Base-by-base conservation (phyloP, 768 basidiomycete genomes). In the Phaeotremella skinneri region DNA sequence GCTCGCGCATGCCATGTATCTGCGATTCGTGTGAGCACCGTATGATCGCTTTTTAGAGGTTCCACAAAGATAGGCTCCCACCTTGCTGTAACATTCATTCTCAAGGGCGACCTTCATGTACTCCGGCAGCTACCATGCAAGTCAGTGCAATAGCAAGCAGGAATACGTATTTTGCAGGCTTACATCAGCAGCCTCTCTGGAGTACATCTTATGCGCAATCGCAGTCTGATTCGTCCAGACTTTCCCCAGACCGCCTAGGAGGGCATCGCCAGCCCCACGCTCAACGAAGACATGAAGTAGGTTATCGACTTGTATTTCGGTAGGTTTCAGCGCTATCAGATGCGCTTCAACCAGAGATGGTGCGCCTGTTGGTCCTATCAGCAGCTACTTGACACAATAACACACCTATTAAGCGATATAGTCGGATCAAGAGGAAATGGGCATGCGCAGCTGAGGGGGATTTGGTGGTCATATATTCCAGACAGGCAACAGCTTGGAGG, bases 401-500 rank as follows among this genome's bases (percentile, higher is more conserved):
- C 68, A 52, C 43, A 72, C 74, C 74, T 17, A 69, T 51, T 31
- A 73, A 42, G 2, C 72, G 58, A 31, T 70, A 72, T 27, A 76
- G 39, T 29, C 72, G 47, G 5, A 69, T 56, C 1, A 76, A 56
- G 14, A 76, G 48, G 37, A 69, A 70, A 5, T 58, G 52, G 1
- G 67, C 72, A 25, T 66, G 58, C 2, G 52, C 53, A 27, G 61
- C 62, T 4, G 64, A 59, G 1, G 72, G 72, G 41, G 61, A 62
- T 14, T 67, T 53, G 6, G 47, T 52, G 7, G 58, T 29, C 9
- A 73, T 62, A 9, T 42, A 43, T 31, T 68, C 57, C 7, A 73
- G 56, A 20, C 61, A 61, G 1, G 58, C 20, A 17, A 67, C 59
- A 16, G 75, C 73, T 23, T 48, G 50, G 7, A 66, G 32, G 5